Base-by-base conservation (phyloP, 495 filamentous ascomycete species). In the Letharia columbiana region DNA sequence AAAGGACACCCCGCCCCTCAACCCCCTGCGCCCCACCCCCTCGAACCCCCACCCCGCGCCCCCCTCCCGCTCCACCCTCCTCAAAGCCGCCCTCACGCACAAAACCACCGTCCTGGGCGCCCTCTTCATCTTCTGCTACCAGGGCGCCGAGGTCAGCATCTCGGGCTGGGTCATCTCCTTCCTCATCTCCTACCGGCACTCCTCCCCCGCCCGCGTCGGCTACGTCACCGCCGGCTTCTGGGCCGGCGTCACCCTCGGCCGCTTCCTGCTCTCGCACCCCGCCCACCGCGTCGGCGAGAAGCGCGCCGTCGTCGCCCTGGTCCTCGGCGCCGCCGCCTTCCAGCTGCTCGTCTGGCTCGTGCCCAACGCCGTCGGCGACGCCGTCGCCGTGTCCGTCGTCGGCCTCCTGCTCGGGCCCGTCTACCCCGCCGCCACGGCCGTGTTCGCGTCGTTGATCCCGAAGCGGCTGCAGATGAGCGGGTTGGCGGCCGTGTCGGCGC, bases 141-240 rank as follows among this genome's bases (percentile, higher is more conserved):
- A 91, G 72, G 89, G 88, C 41, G 88, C 87, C 45, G 89, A 91
- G 72, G 89, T 91, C 9, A 85, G 83, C 28, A 85, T 90, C 70
- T 90, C 89, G 1, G 86, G 89, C 33, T 95, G 89, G 91, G 85
- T 91, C 20, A 89, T 91, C 57, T 88, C 87, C 6, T 91, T 91
- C 77, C 75, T 92, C 44, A 89, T 92, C 73, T 82, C 77, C 44
- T 82, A 84, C 64, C 88, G 90, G 28, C 74, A 83, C 70, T 89
- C 88, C 15, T 76, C 86, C 65, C 87, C 88, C 4, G 75, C 80
- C 11, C 76, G 78, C 5, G 87, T 92, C 12, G 90, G 91, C 20
- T 92, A 91, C 72, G 90, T 93, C 5, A 91, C 89, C 31, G 79
- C 89, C 1, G 91, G 90, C 7, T 95, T 92, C 75, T 92, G 91